Evolutionary conservation across 2,329 filamentous ascomycete genomes (phyloP).

Genomic region (Aspergillus carbonarius): DNA sequence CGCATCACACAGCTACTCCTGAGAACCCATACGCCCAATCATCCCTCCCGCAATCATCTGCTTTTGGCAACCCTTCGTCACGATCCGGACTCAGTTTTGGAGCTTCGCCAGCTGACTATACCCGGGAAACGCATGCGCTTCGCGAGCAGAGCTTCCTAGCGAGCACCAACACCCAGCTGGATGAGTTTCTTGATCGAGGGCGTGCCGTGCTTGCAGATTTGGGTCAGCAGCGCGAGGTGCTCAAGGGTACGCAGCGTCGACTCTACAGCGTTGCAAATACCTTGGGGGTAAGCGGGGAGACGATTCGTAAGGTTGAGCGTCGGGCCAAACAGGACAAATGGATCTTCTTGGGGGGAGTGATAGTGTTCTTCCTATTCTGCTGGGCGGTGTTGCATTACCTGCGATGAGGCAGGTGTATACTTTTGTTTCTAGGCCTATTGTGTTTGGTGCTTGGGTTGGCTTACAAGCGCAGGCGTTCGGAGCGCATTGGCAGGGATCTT

Average conservation of each 20-base stretch:
- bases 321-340: slow-evolving; percentile 94
- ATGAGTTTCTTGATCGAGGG: slow-evolving; percentile 90
- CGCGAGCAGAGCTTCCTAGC: slow-evolving; percentile 86
- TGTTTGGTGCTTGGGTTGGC: slow-evolving; percentile 15
- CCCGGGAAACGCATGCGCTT: slow-evolving; percentile 77
- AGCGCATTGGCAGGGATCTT: slow-evolving; percentile 8
- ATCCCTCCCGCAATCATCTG: slow-evolving; percentile 43
- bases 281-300: slow-evolving; percentile 88
- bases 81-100: slow-evolving; percentile 47
- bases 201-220: slow-evolving; percentile 87
- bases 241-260: slow-evolving; percentile 89
- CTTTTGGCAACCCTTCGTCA: slow-evolving; percentile 38
- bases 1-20: slow-evolving; percentile 74
- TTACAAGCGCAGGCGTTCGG: slow-evolving; percentile 35
- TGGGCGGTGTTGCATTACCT: slow-evolving; percentile 87
- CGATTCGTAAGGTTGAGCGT: slow-evolving; percentile 93
- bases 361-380: slow-evolving; percentile 87
- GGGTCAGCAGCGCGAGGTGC: slow-evolving; percentile 84
- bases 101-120: slow-evolving; percentile 55
- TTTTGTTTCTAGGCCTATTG: slow-evolving; percentile 2
- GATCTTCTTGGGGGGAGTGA: slow-evolving; percentile 87
- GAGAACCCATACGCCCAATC: slow-evolving; percentile 88
- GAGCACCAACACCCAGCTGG: slow-evolving; percentile 77
- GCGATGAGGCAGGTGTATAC: slow-evolving; percentile 49
- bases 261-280: slow-evolving; percentile 94